A percentile compares a stretch with the other conserved stretches of the same genome.
Evolutionary conservation across 768 basidiomycete species (phyloP).

Genomic region (Cystobasidium onofrii): DNA sequence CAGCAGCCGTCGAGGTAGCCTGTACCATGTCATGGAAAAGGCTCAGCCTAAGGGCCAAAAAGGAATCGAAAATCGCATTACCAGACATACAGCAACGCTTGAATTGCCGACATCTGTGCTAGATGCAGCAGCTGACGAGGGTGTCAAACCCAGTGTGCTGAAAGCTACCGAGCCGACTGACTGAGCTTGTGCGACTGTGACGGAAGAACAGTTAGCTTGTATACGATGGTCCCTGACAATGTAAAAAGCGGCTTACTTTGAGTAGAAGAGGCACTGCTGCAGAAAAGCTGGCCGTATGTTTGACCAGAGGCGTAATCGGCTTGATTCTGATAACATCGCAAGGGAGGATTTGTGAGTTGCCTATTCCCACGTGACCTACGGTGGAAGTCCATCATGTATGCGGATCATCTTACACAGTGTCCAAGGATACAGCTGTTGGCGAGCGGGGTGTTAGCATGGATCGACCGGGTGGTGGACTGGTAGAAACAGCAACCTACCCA

Average conservation of each 20-base stretch:
- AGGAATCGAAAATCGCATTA: too few species aligned
- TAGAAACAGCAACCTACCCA: neutral
- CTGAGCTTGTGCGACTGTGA: constrained; percentile 15
- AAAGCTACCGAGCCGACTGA: constrained; percentile 5
- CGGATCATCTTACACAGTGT: constrained; percentile 11
- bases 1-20: neutral
- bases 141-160: constrained; percentile 9
- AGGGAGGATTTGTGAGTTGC: neutral
- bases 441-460: neutral
- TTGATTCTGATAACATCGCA: neutral
- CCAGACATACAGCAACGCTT: neutral
- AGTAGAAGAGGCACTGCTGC: neutral
- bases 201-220: neutral
- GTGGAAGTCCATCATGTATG: neutral
- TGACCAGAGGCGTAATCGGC: neutral
- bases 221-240: too few species aligned
- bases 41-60: too few species aligned
- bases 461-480: too few species aligned
- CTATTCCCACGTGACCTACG: constrained; percentile 5
- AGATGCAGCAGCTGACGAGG: neutral
- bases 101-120: neutral
- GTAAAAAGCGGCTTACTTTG: neutral
- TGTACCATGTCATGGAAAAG: neutral
- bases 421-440: neutral
- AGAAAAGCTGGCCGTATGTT: constrained; percentile 10